Percentiles rank a stretch among this genome's conserved stretches.
These are phyloP conservation scores for Citrullus amarus DNA, from an alignment of 306 rosid genomes.

Conservation along the genomic window DNA sequence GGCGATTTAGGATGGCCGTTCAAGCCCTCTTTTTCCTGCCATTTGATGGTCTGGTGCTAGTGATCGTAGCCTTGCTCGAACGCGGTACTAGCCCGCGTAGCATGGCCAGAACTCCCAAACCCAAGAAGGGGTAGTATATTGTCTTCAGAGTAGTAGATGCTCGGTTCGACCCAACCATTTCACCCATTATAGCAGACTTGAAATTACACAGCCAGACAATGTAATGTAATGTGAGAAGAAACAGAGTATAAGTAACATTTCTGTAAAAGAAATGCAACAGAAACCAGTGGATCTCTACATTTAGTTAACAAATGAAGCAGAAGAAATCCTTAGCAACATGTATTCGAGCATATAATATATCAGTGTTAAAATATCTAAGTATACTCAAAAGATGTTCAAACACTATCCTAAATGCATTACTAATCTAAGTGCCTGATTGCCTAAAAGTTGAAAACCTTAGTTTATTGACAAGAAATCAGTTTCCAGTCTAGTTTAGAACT, in stretches of 20 bases:
- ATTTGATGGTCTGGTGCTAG: constrained; percentile 22
- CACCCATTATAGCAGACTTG: constrained; percentile 51
- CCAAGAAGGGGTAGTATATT: constrained; percentile 44
- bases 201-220: constrained; percentile 13
- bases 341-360: background rate
- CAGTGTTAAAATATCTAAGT: background rate
- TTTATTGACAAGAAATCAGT: background rate
- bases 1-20: background rate
- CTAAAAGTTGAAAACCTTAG: background rate
- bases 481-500: background rate
- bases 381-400: background rate
- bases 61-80: constrained; percentile 19
- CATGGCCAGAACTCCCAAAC: constrained; percentile 39
- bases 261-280: background rate
- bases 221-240: background rate
- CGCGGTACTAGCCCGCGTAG: constrained; percentile 43
- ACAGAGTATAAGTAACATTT: background rate
- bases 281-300: background rate
- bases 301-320: background rate
- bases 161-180: constrained; percentile 37
- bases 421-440: background rate
- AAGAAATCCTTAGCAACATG: background rate
- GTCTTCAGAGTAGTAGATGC: constrained; percentile 47
- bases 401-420: background rate
- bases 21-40: constrained; percentile 49